Evolutionary conservation across 2,329 filamentous ascomycete species (phyloP).

Genomic region (Ceratocystis diversiconidia): DNA sequence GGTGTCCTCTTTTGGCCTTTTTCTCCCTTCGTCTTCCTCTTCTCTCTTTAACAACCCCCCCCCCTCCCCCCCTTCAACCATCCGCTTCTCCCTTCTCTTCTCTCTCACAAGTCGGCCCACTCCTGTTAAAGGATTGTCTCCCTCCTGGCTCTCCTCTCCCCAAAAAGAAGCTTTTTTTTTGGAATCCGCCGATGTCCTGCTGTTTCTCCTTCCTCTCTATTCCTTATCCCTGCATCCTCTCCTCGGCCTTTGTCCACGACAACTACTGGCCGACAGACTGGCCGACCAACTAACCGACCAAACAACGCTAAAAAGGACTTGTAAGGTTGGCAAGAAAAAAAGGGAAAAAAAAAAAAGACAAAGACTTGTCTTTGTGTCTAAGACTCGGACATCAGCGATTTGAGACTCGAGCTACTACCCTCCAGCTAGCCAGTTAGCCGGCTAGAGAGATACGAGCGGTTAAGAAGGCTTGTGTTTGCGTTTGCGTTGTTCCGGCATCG

Average conservation of each 20-base stretch:
- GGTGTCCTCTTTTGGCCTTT: not conserved
- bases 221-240: not conserved
- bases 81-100: not conserved
- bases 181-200: not conserved
- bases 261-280: not conserved
- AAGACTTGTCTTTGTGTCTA: not conserved
- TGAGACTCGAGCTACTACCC: not conserved
- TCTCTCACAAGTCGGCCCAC: not conserved
- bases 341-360: not conserved
- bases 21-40: not conserved
- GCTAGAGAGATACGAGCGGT: not conserved
- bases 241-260: not conserved
- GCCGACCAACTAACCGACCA: not conserved
- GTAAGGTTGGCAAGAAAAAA: not conserved
- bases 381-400: conserved; percentile 1
- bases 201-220: not conserved
- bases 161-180: not conserved
- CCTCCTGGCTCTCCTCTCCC: not conserved
- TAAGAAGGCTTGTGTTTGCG: not conserved
- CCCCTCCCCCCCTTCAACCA: no score
- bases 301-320: not conserved
- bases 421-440: not conserved
- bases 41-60: not conserved
- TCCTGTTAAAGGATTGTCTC: not conserved
- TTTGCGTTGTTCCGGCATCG: not conserved